Conservation (phyloP, 192 early-diverging fungal species). For the Gamsiella multidivaricata region DNA sequence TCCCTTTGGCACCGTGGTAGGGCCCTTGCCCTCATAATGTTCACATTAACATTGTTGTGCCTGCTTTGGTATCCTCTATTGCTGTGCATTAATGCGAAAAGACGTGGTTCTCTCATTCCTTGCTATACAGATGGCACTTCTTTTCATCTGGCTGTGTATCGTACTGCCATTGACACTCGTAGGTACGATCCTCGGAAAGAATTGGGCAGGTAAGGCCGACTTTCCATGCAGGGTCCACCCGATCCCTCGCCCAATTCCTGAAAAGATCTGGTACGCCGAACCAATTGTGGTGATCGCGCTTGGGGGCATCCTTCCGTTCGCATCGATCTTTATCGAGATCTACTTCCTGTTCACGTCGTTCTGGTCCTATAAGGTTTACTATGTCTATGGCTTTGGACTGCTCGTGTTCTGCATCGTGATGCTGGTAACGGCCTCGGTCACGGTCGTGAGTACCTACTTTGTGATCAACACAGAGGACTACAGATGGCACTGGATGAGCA, state of each 20-base stretch:
- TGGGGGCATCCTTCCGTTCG: slow-evolving; percentile 81
- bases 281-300: slow-evolving; percentile 67
- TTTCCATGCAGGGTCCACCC: slow-evolving; percentile 85
- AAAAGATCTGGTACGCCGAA: slow-evolving; percentile 78
- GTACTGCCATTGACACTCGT: slow-evolving; percentile 78
- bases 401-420: slow-evolving; percentile 78
- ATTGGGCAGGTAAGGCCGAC: slow-evolving; percentile 68
- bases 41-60: background rate
- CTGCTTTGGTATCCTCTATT: background rate
- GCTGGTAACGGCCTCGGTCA: slow-evolving; percentile 75
- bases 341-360: slow-evolving; percentile 87
- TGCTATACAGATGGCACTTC: slow-evolving; percentile 64
- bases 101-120: background rate
- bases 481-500: slow-evolving; percentile 85
- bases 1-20: slow-evolving; percentile 78
- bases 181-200: slow-evolving; percentile 75
- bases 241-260: slow-evolving; percentile 82
- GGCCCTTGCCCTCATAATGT: too few relatives aligned
- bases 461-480: slow-evolving; percentile 85
- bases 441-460: slow-evolving; percentile 81
- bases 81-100: too few relatives aligned
- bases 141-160: slow-evolving; percentile 78
- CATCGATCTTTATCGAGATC: slow-evolving; percentile 85
- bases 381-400: slow-evolving; percentile 84
- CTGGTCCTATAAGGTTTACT: slow-evolving; percentile 82